Conservation (phyloP, 176 grass and related monocot species). For the Poa annua region DNA sequence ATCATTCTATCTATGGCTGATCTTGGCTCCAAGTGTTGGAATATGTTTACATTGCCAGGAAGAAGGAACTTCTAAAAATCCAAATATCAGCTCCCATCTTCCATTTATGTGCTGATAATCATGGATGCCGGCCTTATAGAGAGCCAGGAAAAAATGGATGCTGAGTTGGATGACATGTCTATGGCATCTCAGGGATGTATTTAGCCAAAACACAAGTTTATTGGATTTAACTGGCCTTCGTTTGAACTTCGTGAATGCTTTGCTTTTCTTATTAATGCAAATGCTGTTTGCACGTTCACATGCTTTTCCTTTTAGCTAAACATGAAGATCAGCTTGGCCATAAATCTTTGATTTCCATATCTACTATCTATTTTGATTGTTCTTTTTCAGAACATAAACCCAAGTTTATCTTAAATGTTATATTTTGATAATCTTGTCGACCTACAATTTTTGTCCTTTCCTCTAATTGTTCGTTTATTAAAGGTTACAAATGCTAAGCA, state of each 20-base stretch:
- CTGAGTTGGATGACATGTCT: not conserved
- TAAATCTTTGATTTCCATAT: constrained; percentile 28
- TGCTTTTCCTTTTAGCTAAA: not conserved
- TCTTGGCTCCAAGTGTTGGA: not conserved
- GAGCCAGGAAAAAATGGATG: not conserved
- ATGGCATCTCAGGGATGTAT: not conserved
- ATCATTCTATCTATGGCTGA: not conserved
- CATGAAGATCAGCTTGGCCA: not conserved
- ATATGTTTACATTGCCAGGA: constrained; percentile 4
- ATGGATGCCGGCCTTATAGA: not conserved
- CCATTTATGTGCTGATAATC: constrained; percentile 2
- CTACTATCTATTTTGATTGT: constrained; percentile 2
- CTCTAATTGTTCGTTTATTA: constrained; percentile 1
- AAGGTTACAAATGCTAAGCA: constrained; percentile 11
- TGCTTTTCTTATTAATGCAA: not conserved
- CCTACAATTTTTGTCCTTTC: not conserved
- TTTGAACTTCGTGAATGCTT: not conserved
- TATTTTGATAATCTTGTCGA: not conserved
- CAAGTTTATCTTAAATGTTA: constrained; percentile 1
- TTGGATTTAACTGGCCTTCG: not conserved
- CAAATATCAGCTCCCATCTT: constrained; percentile 22
- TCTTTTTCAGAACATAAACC: constrained; percentile 16
- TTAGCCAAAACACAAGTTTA: not conserved
- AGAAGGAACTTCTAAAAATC: not conserved
- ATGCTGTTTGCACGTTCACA: not conserved